Percentiles rank a stretch among this genome's conserved stretches.
These are phyloP conservation scores for Pelargonium cotyledonis DNA, from an alignment of 441 rosid genomes.

Conservation along the genomic window DNA sequence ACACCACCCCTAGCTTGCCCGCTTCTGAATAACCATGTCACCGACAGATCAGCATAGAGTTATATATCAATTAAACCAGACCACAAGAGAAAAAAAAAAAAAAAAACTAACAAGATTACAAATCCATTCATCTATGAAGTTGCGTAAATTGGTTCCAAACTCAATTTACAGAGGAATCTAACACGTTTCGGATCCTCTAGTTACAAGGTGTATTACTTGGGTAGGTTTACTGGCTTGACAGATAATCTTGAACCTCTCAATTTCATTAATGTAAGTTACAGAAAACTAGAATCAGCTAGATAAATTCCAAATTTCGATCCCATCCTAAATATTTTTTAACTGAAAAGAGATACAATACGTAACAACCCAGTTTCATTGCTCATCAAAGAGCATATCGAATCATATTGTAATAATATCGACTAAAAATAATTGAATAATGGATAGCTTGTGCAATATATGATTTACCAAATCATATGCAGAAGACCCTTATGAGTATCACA, in stretches of 20 bases:
- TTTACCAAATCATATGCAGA: not conserved
- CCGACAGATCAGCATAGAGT: not conserved
- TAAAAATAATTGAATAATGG: no score
- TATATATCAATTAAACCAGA: not conserved
- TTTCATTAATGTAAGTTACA: no score
- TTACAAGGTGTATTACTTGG: no score
- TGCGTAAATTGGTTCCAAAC: not conserved
- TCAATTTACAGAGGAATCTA: not conserved
- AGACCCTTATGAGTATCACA: not conserved
- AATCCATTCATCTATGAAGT: not conserved
- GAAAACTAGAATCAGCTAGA: no score
- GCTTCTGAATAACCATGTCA: constrained; percentile 24
- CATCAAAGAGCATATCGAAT: not conserved
- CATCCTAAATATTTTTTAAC: no score
- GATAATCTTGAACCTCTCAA: no score
- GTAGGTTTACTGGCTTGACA: no score
- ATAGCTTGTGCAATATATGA: not conserved
- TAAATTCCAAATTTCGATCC: no score
- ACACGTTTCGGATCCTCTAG: not conserved
- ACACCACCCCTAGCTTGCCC: constrained; percentile 52
- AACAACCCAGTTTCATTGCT: no score
- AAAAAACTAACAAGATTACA: not conserved
- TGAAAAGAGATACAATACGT: no score
- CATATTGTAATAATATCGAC: not conserved
- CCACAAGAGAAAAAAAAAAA: not conserved